These are phyloP conservation scores for Aspergillus japonicus DNA, from an alignment of 2,329 filamentous ascomycete genomes.

Conservation along the genomic window DNA sequence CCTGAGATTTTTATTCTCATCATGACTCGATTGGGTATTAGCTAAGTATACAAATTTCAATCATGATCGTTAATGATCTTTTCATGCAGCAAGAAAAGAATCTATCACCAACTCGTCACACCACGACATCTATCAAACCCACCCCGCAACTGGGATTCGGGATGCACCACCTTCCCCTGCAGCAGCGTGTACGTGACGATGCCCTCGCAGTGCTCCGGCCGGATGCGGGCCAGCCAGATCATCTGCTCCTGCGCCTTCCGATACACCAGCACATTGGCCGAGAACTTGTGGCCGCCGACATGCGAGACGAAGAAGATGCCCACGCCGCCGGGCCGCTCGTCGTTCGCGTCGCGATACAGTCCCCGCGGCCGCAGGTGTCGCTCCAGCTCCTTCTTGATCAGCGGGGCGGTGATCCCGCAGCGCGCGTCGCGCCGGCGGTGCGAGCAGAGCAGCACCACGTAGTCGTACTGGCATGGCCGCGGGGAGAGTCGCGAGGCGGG, in stretches of 20 bases:
- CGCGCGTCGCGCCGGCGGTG: conserved; percentile 85
- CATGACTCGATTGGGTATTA: not conserved
- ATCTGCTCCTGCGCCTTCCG: conserved; percentile 50
- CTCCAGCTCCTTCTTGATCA: conserved; percentile 78
- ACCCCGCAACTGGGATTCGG: conserved; percentile 74
- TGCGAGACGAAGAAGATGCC: conserved; percentile 92
- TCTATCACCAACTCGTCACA: conserved; percentile 60
- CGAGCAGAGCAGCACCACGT: conserved; percentile 83
- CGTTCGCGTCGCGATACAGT: conserved; percentile 75
- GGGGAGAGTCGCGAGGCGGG: conserved; percentile 39
- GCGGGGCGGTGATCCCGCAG: conserved; percentile 83
- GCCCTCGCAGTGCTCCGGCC: conserved; percentile 83
- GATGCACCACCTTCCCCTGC: conserved; percentile 87
- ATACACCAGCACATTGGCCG: conserved; percentile 87
- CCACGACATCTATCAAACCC: conserved; percentile 77
- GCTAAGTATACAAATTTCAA: not conserved
- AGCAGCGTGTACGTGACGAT: conserved; percentile 81
- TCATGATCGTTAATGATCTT: not conserved
- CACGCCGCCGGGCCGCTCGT: conserved; percentile 78
- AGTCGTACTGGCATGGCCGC: conserved; percentile 71
- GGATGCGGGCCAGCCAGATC: conserved; percentile 87
- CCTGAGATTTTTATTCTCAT: too few species aligned
- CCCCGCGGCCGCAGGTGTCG: conserved; percentile 77
- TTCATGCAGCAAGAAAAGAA: not conserved
- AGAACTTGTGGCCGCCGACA: conserved; percentile 91